Evolutionary conservation across 352 stramenopile genomes (phyloP).

Genomic region (Blastocystis sp.): DNA sequence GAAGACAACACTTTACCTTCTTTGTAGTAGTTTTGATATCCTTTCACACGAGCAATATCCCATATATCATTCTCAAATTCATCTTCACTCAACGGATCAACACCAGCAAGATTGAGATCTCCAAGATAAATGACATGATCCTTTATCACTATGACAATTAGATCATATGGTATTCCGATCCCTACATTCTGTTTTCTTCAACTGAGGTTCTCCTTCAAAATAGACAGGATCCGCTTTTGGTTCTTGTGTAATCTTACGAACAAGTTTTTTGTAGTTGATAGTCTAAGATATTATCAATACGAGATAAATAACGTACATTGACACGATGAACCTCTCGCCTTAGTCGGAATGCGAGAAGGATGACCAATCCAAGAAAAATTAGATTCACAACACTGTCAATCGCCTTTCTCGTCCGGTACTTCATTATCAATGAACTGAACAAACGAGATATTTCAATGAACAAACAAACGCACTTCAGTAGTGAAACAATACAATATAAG

Average conservation of each 20-base stretch:
- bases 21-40: slow-evolving; percentile 9
- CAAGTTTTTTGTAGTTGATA: slow-evolving; percentile 41
- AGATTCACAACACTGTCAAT: slow-evolving; percentile 8
- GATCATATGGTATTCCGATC: neutral
- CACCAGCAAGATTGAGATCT: slow-evolving; percentile 31
- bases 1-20: neutral
- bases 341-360: neutral
- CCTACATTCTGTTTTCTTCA: slow-evolving; percentile 1
- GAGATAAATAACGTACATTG: neutral
- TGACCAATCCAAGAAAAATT: neutral
- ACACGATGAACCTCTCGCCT: neutral
- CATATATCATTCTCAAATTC: neutral
- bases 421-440: neutral
- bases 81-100: neutral
- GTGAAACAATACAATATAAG: no score
- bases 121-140: slow-evolving; percentile 14
- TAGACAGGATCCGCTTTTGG: neutral
- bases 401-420: neutral
- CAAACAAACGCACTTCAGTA: slow-evolving; percentile 1
- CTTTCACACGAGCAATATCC: neutral
- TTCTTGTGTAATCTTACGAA: slow-evolving; percentile 1
- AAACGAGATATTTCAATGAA: neutral
- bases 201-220: slow-evolving; percentile 11
- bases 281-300: neutral
- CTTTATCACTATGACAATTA: neutral